phyloP scores from a whole-genome alignment of 2,329 filamentous ascomycete genomes.

The Cadophora sp. region DNA sequence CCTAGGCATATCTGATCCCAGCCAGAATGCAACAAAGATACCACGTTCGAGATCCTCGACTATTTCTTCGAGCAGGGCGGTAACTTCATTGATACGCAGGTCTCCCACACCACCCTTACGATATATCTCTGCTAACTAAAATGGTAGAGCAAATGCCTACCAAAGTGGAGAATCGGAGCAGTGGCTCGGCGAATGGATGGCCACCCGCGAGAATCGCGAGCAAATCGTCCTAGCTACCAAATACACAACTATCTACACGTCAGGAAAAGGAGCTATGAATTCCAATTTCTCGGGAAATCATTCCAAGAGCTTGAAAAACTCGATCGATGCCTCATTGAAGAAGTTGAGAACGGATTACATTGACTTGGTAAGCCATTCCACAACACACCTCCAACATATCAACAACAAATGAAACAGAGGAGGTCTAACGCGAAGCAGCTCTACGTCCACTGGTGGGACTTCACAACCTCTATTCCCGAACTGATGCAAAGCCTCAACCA shows the following conservation, averaged over 20 bases:
- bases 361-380: constrained; percentile 56
- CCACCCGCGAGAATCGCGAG: constrained; percentile 54
- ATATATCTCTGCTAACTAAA: not conserved
- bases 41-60: constrained; percentile 62
- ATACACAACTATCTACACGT: constrained; percentile 48
- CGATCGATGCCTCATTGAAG: constrained; percentile 43
- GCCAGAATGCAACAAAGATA: constrained; percentile 56
- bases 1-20: too few species aligned
- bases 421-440: constrained; percentile 9
- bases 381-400: not conserved
- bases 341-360: constrained; percentile 73
- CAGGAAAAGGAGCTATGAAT: constrained; percentile 20
- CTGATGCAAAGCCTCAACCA: constrained; percentile 70
- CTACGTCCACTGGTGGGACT: constrained; percentile 53
- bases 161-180: constrained; percentile 62
- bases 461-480: constrained; percentile 64
- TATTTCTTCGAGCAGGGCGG: constrained; percentile 60
- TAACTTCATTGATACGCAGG: constrained; percentile 68
- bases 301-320: constrained; percentile 27
- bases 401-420: not conserved
- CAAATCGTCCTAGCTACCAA: constrained; percentile 60
- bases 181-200: constrained; percentile 65
- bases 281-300: constrained; percentile 32
- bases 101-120: too few species aligned
- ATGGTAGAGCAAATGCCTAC: constrained; percentile 53